These are phyloP conservation scores for Globisporangium mamillatum DNA, from an alignment of 352 stramenopile genomes.

Conservation along the genomic window DNA sequence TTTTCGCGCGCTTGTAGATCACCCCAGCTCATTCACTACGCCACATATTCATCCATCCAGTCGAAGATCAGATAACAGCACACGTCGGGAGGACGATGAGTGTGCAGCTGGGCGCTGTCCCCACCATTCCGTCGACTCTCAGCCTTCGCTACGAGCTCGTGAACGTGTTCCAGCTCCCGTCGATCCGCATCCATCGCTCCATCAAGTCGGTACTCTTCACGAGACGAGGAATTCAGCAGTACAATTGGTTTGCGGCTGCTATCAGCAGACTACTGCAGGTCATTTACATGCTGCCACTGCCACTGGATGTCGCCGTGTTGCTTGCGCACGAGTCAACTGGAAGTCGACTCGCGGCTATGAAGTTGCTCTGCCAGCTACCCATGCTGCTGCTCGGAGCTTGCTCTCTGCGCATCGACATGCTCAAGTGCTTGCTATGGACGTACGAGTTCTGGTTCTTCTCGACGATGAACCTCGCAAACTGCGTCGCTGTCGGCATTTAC, in stretches of 20 bases:
- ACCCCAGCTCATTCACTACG: no score
- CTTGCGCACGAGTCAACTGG: neutral
- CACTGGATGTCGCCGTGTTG: neutral
- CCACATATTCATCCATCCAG: no score
- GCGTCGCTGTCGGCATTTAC: neutral
- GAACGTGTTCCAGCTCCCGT: neutral
- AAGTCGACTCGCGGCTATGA: neutral
- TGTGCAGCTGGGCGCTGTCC: neutral
- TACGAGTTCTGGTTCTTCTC: constrained; percentile 14
- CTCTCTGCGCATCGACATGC: constrained; percentile 6
- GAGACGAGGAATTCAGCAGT: neutral
- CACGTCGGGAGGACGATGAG: neutral
- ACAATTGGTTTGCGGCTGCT: neutral
- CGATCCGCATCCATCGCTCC: neutral
- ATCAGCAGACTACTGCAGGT: neutral
- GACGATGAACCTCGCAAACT: neutral
- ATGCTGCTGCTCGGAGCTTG: neutral
- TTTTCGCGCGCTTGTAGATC: no score
- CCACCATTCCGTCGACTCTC: neutral
- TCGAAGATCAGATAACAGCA: no score
- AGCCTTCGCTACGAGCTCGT: neutral
- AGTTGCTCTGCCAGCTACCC: neutral
- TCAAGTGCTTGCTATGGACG: neutral
- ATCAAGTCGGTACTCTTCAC: constrained; percentile 10
- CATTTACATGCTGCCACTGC: neutral